Percentiles rank a stretch among this genome's conserved stretches.
Evolutionary conservation across 1,139 yeast species (phyloP).

Genomic region (Yamadazyma friedrichii): DNA sequence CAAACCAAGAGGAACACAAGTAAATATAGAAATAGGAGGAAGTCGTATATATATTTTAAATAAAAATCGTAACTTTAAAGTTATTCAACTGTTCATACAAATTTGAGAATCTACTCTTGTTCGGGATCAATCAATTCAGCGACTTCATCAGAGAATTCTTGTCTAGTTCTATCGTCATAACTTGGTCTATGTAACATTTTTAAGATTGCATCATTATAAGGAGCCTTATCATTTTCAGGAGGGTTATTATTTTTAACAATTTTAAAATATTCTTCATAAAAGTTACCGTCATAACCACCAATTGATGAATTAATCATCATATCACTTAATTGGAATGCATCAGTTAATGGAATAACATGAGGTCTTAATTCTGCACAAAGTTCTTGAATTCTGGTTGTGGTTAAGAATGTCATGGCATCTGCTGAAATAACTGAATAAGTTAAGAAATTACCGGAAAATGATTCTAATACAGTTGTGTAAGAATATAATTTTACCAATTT

Average conservation of each 20-base stretch:
- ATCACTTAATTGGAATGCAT: conserved; percentile 49
- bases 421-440: conserved; percentile 34
- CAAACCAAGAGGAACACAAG: too few species aligned
- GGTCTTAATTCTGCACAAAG: conserved; percentile 43
- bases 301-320: conserved; percentile 43
- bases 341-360: conserved; percentile 44
- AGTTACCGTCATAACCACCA: conserved; percentile 46
- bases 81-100: background rate
- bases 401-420: conserved; percentile 32
- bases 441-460: conserved; percentile 41
- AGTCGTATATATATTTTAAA: background rate
- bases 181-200: conserved; percentile 39
- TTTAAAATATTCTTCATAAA: conserved; percentile 46
- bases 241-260: conserved; percentile 39
- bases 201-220: conserved; percentile 36
- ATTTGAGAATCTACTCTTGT: conserved; percentile 1
- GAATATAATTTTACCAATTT: conserved; percentile 29
- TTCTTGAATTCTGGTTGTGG: conserved; percentile 31
- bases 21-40: background rate
- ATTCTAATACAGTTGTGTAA: conserved; percentile 33
- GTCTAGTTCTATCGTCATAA: conserved; percentile 39
- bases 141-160: conserved; percentile 38
- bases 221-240: conserved; percentile 37
- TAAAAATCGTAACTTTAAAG: background rate
- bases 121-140: conserved; percentile 28